A percentile compares a stretch with the other conserved stretches of the same genome.
phyloP scores from a whole-genome alignment of 805 yeast species.

The Yueomyces sp. region DNA sequence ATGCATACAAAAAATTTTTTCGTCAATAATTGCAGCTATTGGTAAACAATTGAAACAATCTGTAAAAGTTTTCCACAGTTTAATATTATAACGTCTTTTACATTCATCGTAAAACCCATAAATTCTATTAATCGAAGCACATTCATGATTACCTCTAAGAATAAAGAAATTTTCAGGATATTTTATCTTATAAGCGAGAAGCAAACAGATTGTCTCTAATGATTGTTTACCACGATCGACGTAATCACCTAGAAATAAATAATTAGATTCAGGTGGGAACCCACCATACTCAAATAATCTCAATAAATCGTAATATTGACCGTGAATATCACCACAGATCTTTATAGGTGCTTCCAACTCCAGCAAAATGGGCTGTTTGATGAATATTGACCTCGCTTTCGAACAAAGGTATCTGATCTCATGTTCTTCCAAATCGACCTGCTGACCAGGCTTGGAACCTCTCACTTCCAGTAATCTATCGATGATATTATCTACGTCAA shows the following conservation, averaged over 20 bases:
- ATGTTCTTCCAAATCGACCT: conserved; percentile 83
- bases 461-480: conserved; percentile 94
- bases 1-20: conserved; percentile 96
- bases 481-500: conserved; percentile 92
- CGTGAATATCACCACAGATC: conserved; percentile 92
- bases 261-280: conserved; percentile 97
- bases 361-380: conserved; percentile 89
- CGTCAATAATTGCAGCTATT: conserved; percentile 96
- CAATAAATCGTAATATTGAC: conserved; percentile 91
- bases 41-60: conserved; percentile 98
- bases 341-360: conserved; percentile 97
- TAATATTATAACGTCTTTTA: conserved; percentile 94
- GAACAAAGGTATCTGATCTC: conserved; percentile 94
- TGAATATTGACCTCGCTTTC: conserved; percentile 94
- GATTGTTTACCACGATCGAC: conserved; percentile 99
- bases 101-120: conserved; percentile 98
- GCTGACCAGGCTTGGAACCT: conserved; percentile 97
- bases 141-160: conserved; percentile 95
- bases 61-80: conserved; percentile 96
- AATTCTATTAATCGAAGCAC: conserved; percentile 95
- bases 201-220: conserved; percentile 84
- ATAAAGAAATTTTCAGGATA: conserved; percentile 97
- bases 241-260: conserved; percentile 89
- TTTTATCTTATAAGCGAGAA: conserved; percentile 92
- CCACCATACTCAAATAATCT: conserved; percentile 97